Base-by-base conservation (phyloP, 768 basidiomycete species). In the Leccinum sublutescens region DNA sequence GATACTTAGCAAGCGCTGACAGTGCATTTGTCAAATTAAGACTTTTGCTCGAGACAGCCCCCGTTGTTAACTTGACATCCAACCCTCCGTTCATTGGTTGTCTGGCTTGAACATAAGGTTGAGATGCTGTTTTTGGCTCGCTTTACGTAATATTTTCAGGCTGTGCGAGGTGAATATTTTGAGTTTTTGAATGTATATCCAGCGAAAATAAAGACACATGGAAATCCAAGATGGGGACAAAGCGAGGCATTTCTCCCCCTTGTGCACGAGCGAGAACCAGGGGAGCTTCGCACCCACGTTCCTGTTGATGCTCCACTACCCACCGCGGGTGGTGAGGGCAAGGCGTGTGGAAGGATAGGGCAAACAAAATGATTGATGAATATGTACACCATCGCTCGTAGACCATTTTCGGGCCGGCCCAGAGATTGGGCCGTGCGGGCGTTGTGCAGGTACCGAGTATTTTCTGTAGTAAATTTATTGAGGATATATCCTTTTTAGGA, bases 211-310 rank as follows among this genome's bases (percentile, higher is more conserved):
- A 50, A 50, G 34, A 57, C 53, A 59, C 17, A 59, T 29, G 34
- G 48, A 56, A 60, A 59, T 61, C 48, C 56, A 15, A 59, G 59
- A 61, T 31, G 38, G 11, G 25, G 45, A 65, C 55, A 60, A 47
- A 45, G 61, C 47, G 34, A 65, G 53, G 59, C 34, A 27, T 64
- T 57, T 50, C 11, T 57, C 59, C 34, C 56, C 34, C 56, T 56
- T 61, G 64, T 56, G 21, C 50, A 48, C 56, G 49, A 52, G 51
- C 56, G 48, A 56, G 58, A 62, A 61, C 50, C 51, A 58, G 58
- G 56, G 12, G 57, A 63, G 66, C 68, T 65, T 70, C 68, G 59
- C 61, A 66, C 68, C 55, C 68, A 69, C 62, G 69, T 71, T 66
- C 60, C 63, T 27, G 25, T 29, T 61, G 67, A 59, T 64, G 66